Conservation (phyloP, 2,329 filamentous ascomycete species). For the Botrytis medusae region DNA sequence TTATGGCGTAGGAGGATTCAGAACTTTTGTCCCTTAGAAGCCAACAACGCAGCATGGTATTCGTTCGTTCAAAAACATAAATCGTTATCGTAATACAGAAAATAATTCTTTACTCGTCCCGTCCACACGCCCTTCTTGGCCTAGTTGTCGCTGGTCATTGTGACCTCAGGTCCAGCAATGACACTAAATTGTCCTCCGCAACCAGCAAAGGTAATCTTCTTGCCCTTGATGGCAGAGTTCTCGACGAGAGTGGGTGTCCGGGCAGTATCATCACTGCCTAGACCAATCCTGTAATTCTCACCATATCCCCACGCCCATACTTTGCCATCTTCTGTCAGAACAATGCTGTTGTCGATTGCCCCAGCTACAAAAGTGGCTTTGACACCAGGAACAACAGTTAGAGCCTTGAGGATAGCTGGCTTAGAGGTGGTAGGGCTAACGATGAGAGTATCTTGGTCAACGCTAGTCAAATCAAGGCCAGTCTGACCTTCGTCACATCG, state of each 20-base stretch:
- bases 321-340: slow-evolving; percentile 65
- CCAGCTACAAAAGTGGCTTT: slow-evolving; percentile 51
- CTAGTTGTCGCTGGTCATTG: neutral
- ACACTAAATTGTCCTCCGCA: slow-evolving; percentile 81
- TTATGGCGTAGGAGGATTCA: neutral
- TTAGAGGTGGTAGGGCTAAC: slow-evolving; percentile 56
- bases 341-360: slow-evolving; percentile 71
- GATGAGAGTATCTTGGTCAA: slow-evolving; percentile 59
- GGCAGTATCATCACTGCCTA: slow-evolving; percentile 74
- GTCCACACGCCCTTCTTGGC: neutral
- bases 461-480: slow-evolving; percentile 55
- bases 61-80: slow-evolving; percentile 1
- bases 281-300: slow-evolving; percentile 76
- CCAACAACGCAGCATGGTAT: slow-evolving; percentile 1
- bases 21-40: neutral
- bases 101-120: neutral
- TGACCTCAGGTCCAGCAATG: slow-evolving; percentile 46
- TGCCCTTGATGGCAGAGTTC: slow-evolving; percentile 76
- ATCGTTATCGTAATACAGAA: neutral
- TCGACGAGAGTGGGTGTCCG: slow-evolving; percentile 76
- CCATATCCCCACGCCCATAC: slow-evolving; percentile 80
- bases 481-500: slow-evolving; percentile 55
- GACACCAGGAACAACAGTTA: slow-evolving; percentile 51
- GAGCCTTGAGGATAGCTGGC: slow-evolving; percentile 68
- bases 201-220: slow-evolving; percentile 72